Conservation (phyloP, 2,329 filamentous ascomycete genomes). For the Teratosphaeria destructans region DNA sequence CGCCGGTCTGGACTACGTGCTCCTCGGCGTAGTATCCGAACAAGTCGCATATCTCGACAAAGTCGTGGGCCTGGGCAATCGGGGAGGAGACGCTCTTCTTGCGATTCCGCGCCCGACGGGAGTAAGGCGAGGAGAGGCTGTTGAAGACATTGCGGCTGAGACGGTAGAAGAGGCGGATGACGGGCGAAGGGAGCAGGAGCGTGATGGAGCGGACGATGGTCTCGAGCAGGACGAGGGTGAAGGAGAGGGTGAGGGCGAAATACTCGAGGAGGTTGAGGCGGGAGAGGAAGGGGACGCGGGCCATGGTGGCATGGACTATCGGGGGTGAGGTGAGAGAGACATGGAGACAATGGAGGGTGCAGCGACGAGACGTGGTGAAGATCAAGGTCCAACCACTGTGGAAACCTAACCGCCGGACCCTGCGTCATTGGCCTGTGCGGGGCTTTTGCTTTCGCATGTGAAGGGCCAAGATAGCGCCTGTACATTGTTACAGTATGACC, state of each 20-base stretch:
- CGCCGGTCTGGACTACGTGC: slow-evolving; percentile 86
- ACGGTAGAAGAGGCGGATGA: slow-evolving; percentile 74
- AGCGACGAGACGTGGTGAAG: not conserved
- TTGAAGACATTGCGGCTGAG: slow-evolving; percentile 78
- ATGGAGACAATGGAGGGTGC: not conserved
- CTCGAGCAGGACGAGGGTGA: slow-evolving; percentile 73
- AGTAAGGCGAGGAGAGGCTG: slow-evolving; percentile 58
- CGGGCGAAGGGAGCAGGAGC: slow-evolving; percentile 69
- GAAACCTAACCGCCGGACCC: not conserved
- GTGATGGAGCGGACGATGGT: slow-evolving; percentile 76
- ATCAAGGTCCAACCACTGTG: not conserved
- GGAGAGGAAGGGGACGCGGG: slow-evolving; percentile 49
- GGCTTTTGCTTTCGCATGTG: not conserved
- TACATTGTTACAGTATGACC: not conserved
- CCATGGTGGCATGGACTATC: not conserved
- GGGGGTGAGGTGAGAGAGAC: not conserved
- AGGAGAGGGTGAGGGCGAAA: slow-evolving; percentile 71
- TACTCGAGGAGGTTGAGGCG: slow-evolving; percentile 62
- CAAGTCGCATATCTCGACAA: slow-evolving; percentile 82
- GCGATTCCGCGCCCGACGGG: slow-evolving; percentile 55
- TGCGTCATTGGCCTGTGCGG: too few species aligned
- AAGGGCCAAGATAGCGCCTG: not conserved
- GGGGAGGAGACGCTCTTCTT: slow-evolving; percentile 46
- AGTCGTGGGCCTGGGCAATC: slow-evolving; percentile 79
- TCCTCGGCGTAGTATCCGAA: slow-evolving; percentile 93